Base-by-base conservation (phyloP, 2,329 filamentous ascomycete genomes). In the Ustilaginoidea virens region DNA sequence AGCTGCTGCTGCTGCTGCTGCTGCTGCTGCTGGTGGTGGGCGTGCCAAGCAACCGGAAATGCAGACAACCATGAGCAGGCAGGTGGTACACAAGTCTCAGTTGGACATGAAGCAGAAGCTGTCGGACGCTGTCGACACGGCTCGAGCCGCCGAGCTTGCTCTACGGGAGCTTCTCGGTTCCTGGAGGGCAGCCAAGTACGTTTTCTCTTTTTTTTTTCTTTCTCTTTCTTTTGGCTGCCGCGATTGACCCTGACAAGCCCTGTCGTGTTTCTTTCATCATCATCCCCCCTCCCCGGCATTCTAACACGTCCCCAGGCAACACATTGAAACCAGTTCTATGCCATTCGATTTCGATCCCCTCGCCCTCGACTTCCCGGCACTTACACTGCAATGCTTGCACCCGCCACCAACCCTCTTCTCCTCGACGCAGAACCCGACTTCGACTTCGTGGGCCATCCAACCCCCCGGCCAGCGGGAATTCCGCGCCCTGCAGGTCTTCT, bases 271-370 rank as follows among this genome's bases (percentile, higher is more conserved):
- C 22, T 9, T 24, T 7, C 8, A n/a, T 13, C 4, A 13, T 13
- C 13, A 7, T 24, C 13, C 3, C 12, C 13, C 22, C 11, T 12
- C 12, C 7, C 8, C 8, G 12, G n/a, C 37, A 43, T 14, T 32
- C 35, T 28, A 27, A 30, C 32, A 23, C 33, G 11, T 34, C 22
- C 36, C 1, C 29, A 74, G 69, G 41, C 60, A 64, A 41, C 61
- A 69, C 26, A 56, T 72, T 27, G 63, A 72, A 35, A 58, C 62
- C 38, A 56, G 57, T 29, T 66, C 66, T 7, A 58, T 61, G 40
- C 70, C 72, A 3, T 76, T 77, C 42, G 80, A 87, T 39, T 92
- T 93, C 54, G 81, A 94, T 39, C 79, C 87, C 19, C 70, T 86
- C 35, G 66, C 79, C 5, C 72, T 92, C 48, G 83, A 83, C 34